Conservation (phyloP, 305 asterid genomes). For the Stenogyne calaminthoides region DNA sequence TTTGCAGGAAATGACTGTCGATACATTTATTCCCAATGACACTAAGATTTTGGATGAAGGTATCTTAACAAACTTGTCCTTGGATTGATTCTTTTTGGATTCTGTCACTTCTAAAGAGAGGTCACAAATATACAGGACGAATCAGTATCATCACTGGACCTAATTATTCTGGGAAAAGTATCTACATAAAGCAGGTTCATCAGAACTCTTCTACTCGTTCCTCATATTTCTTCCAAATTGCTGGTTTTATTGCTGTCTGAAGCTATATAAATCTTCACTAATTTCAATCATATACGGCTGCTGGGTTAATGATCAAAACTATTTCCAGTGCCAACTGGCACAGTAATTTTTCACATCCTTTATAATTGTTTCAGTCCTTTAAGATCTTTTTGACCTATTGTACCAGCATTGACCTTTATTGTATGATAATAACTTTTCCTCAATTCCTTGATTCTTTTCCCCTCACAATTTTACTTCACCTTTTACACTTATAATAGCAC, state of each 20-base stretch:
- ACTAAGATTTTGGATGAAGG: constrained; percentile 83
- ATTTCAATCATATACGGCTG: constrained; percentile 14
- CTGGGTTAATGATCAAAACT: constrained; percentile 20
- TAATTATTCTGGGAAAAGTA: constrained; percentile 93
- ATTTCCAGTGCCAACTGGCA: constrained; percentile 6
- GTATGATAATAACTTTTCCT: background rate
- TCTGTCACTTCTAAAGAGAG: constrained; percentile 24
- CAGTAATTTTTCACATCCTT: background rate
- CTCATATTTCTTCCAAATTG: constrained; percentile 12
- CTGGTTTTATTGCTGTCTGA: constrained; percentile 21
- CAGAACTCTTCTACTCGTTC: constrained; percentile 17
- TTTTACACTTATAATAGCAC: constrained; percentile 1
- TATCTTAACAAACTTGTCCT: constrained; percentile 31
- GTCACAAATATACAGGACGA: constrained; percentile 60
- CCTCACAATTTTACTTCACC: background rate
- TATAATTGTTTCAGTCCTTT: constrained; percentile 1
- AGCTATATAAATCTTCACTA: constrained; percentile 22
- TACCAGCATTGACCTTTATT: background rate
- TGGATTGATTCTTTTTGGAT: constrained; percentile 25
- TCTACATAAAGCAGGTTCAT: constrained; percentile 86
- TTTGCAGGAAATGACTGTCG: constrained; percentile 96
- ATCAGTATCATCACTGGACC: constrained; percentile 92
- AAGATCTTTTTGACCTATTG: constrained; percentile 15
- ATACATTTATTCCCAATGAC: constrained; percentile 91
- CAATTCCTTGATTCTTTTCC: constrained; percentile 15